These are phyloP conservation scores for Adenanthera pavonina DNA, from an alignment of 306 rosid genomes.

Conservation along the genomic window DNA sequence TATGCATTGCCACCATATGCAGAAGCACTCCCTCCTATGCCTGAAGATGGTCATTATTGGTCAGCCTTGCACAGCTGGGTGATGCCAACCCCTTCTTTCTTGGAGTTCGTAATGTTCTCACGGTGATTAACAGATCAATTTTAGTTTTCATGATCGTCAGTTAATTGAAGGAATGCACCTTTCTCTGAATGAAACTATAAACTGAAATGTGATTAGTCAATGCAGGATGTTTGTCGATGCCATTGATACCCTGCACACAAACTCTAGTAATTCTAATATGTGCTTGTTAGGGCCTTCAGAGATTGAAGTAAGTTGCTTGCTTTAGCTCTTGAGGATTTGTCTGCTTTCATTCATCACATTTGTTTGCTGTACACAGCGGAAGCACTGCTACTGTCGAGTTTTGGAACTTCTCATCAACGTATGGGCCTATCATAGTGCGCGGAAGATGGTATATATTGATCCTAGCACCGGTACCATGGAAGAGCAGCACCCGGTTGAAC, in stretches of 20 bases:
- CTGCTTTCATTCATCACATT: slow-evolving; percentile 36
- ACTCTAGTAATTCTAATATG: slow-evolving; percentile 44
- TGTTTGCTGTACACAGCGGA: slow-evolving; percentile 54
- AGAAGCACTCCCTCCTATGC: slow-evolving; percentile 96
- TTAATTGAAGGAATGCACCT: slow-evolving; percentile 11
- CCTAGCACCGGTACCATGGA: slow-evolving; percentile 72
- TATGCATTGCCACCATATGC: slow-evolving; percentile 64
- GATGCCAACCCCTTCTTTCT: slow-evolving; percentile 97
- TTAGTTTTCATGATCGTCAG: slow-evolving; percentile 21
- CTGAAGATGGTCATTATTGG: slow-evolving; percentile 92
- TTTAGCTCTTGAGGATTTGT: slow-evolving; percentile 31
- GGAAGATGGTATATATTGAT: slow-evolving; percentile 85
- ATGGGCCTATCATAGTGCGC: slow-evolving; percentile 96
- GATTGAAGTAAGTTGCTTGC: slow-evolving; percentile 64
- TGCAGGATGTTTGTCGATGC: slow-evolving; percentile 95
- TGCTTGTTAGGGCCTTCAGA: slow-evolving; percentile 83
- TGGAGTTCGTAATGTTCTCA: slow-evolving; percentile 90
- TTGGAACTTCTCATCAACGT: slow-evolving; percentile 87
- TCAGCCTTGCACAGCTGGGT: slow-evolving; percentile 96
- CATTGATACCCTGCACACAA: slow-evolving; percentile 72
- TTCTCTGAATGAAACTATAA: slow-evolving; percentile 35
- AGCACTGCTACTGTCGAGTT: slow-evolving; percentile 88
- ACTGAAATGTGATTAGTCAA: slow-evolving; percentile 38
- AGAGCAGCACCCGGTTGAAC: slow-evolving; percentile 88
- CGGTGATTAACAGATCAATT: slow-evolving; percentile 57